Conservation (phyloP, 2,329 filamentous ascomycete genomes). For the Lasiodiplodia theobromae region DNA sequence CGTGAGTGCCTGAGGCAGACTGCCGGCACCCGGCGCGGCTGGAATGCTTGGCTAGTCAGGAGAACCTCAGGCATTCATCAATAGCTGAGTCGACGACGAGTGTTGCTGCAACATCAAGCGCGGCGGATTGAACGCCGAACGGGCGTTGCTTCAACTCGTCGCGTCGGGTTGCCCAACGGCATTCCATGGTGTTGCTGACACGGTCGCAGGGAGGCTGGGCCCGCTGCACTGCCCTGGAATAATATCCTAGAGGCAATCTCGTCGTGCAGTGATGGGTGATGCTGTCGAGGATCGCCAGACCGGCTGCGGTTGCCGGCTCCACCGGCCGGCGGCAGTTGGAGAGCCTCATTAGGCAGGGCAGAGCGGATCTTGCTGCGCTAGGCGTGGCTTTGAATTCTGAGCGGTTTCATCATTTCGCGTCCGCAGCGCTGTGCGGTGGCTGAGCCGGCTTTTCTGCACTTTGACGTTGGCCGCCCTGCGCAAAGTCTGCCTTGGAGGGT, state of each 20-base stretch:
- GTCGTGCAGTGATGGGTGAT: background rate
- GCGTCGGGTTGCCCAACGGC: slow-evolving; percentile 3
- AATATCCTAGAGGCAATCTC: slow-evolving; percentile 17
- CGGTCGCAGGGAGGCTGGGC: background rate
- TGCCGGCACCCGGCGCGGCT: background rate
- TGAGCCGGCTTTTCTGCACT: background rate
- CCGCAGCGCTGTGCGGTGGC: slow-evolving; percentile 17
- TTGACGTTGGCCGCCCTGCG: background rate
- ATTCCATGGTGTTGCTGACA: background rate
- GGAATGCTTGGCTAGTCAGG: background rate
- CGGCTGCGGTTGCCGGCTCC: slow-evolving; percentile 21
- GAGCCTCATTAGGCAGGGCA: slow-evolving; percentile 25
- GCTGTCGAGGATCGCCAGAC: slow-evolving; percentile 4
- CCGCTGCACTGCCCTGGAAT: background rate
- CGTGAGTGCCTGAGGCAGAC: slow-evolving; percentile 4
- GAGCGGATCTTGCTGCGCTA: slow-evolving; percentile 14
- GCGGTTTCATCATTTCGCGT: slow-evolving; percentile 23
- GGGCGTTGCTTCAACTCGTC: background rate
- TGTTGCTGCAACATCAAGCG: background rate
- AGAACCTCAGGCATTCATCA: background rate
- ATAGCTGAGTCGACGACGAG: too few relatives aligned
- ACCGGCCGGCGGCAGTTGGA: slow-evolving; percentile 9
- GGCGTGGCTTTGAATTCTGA: slow-evolving; percentile 24
- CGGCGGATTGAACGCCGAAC: background rate
- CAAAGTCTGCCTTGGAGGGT: slow-evolving; percentile 14